Evolutionary conservation across 305 asterid genomes (phyloP), one percentile per base, ranked within the genome.

Genomic region (Lippia alba): DNA sequence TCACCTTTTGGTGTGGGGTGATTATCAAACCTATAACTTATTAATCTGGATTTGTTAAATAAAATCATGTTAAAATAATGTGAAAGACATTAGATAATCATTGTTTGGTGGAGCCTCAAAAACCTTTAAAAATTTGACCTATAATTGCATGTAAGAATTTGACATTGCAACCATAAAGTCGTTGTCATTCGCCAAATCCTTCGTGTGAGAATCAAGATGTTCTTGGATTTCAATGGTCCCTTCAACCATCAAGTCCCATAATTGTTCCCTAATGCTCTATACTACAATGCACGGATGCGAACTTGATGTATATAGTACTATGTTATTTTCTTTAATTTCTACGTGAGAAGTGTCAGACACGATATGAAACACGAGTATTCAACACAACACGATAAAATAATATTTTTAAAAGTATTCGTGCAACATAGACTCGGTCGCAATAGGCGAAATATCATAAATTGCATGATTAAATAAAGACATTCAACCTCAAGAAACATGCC

Each of bases 81-180:
- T 49, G 15, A 19, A n/a, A 51, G 16, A 56, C 0, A 3, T 30
- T 3, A 20, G 51, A 58, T 60, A 19, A 59, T 64, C 64, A 67
- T n/a, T 20, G 49, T 71, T 61, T 74, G 67, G 70, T 74, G 24
- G 18, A 68, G 54, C 53, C 77, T 56, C 70, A 17, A 18, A 24
- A 34, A 19, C 62, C 61, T 56, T 44, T 18, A 61, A n/a, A 14
- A 66, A 56, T 24, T 24, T 66, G 63, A 70, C 66, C 44, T 60
- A 50, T 46, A 56, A 63, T 40, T 67, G 76, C 71, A 64, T 60
- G 64, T 66, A 17, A 16, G 71, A 78, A 58, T 61, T 81, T 71
- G 85, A 81, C 80, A 60, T 8, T 64, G 20, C 77, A 81, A 75
- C 85, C 61, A 73, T 24, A 78, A 56, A 75, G 81, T 71, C 49